A percentile compares a stretch with the other conserved stretches of the same genome.
Evolutionary conservation across 768 basidiomycete species (phyloP).

Genomic region (Boletus subcaerulescens): DNA sequence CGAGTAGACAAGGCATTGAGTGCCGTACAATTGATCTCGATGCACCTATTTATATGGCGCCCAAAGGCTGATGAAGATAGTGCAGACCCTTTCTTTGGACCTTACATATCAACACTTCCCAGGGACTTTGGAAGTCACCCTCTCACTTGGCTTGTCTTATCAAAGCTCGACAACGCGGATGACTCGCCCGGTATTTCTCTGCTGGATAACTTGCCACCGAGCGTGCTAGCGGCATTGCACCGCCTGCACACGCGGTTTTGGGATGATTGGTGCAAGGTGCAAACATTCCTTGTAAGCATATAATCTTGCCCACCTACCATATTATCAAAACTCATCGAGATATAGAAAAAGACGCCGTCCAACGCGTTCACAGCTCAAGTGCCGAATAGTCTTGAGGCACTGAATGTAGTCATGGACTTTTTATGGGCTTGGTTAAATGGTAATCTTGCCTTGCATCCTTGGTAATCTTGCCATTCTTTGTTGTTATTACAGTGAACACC

Average conservation of each 20-base stretch:
- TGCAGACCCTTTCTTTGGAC: constrained; percentile 57
- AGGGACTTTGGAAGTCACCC: constrained; percentile 74
- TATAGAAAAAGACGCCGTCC: constrained; percentile 7
- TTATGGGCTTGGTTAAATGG: constrained; percentile 95
- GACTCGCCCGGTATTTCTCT: constrained; percentile 27
- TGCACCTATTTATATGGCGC: constrained; percentile 74
- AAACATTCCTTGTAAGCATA: constrained; percentile 50
- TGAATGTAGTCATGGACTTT: constrained; percentile 40
- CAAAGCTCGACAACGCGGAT: constrained; percentile 15
- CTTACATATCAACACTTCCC: constrained; percentile 81
- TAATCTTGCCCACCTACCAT: neutral
- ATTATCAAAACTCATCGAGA: neutral
- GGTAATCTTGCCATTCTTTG: constrained; percentile 1
- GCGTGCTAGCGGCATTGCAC: constrained; percentile 39
- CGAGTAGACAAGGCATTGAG: constrained; percentile 36
- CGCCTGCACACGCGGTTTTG: constrained; percentile 47
- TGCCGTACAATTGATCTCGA: constrained; percentile 72
- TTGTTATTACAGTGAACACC: constrained; percentile 70
- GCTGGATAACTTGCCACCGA: constrained; percentile 48
- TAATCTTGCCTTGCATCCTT: constrained; percentile 26
- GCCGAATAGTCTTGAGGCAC: neutral
- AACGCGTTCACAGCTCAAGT: neutral
- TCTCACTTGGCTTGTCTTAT: constrained; percentile 62
- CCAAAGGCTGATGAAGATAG: constrained; percentile 44
- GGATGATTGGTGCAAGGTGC: constrained; percentile 56